These are phyloP conservation scores for Penicillium pulvis DNA, from an alignment of 495 filamentous ascomycete genomes.

Conservation along the genomic window DNA sequence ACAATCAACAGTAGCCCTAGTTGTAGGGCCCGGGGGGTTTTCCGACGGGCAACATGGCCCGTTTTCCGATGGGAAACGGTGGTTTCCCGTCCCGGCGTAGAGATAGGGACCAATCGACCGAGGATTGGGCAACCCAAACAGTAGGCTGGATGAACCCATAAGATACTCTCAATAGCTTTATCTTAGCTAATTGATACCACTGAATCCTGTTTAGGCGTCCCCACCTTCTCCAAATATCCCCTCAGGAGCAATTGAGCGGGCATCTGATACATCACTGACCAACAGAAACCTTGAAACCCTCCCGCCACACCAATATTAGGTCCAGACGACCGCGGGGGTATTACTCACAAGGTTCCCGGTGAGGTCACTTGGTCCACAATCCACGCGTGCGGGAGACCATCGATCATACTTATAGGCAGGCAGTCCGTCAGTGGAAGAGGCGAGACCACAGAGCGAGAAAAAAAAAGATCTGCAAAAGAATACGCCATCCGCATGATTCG, in stretches of 20 bases:
- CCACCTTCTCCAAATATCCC: neutral
- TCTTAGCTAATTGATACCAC: slow-evolving; percentile 2
- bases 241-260: neutral
- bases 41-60: slow-evolving; percentile 13
- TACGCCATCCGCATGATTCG: neutral
- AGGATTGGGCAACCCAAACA: neutral
- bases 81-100: neutral
- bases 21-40: slow-evolving; percentile 5
- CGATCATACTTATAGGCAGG: neutral
- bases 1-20: slow-evolving; percentile 11
- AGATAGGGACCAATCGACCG: neutral
- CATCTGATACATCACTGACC: neutral
- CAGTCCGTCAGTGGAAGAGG: neutral
- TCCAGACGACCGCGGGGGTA: neutral
- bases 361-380: slow-evolving; percentile 1
- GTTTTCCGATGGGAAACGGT: slow-evolving; percentile 9
- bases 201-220: neutral
- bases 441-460: neutral
- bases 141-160: neutral
- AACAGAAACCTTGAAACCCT: neutral
- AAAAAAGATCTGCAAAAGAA: neutral
- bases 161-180: neutral
- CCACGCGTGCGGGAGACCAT: neutral
- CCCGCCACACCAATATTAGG: neutral
- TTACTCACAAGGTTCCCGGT: neutral